Evolutionary conservation across 2,329 filamentous ascomycete genomes (phyloP).

Genomic region (Lasiodiplodia sp.): DNA sequence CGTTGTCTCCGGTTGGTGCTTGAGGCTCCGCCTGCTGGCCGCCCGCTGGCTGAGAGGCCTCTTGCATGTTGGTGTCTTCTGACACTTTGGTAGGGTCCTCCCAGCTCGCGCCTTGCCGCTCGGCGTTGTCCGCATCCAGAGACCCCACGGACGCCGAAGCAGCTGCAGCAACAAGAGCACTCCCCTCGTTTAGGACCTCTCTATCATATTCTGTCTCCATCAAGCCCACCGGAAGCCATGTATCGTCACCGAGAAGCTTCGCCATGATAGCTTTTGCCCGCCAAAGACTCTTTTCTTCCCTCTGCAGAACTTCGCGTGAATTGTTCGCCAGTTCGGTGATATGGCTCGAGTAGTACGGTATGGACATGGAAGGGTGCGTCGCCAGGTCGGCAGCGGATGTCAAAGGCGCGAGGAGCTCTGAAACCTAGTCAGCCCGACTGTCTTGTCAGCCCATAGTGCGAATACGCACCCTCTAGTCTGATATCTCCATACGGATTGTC

Average conservation of each 20-base stretch:
- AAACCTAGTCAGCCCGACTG: slow-evolving; percentile 36
- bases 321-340: slow-evolving; percentile 75
- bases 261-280: slow-evolving; percentile 77
- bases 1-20: not conserved
- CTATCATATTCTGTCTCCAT: slow-evolving; percentile 61
- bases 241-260: slow-evolving; percentile 76
- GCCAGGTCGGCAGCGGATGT: slow-evolving; percentile 78
- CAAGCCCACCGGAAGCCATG: slow-evolving; percentile 65
- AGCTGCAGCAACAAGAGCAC: not conserved
- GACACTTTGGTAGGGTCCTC: slow-evolving; percentile 15
- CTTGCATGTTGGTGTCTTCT: slow-evolving; percentile 14
- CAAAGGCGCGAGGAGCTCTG: slow-evolving; percentile 77
- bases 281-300: slow-evolving; percentile 76
- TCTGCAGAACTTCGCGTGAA: slow-evolving; percentile 74
- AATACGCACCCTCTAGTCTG: slow-evolving; percentile 67
- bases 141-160: slow-evolving; percentile 13
- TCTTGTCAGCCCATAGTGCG: slow-evolving; percentile 2
- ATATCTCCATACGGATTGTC: slow-evolving; percentile 78
- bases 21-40: not conserved
- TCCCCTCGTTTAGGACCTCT: slow-evolving; percentile 48
- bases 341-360: slow-evolving; percentile 76
- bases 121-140: slow-evolving; percentile 9
- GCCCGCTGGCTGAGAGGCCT: not conserved
- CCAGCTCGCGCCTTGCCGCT: slow-evolving; percentile 19
- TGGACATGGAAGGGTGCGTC: slow-evolving; percentile 75